Base-by-base conservation (phyloP, 306 rosid genomes). In the Rosa rugosa region DNA sequence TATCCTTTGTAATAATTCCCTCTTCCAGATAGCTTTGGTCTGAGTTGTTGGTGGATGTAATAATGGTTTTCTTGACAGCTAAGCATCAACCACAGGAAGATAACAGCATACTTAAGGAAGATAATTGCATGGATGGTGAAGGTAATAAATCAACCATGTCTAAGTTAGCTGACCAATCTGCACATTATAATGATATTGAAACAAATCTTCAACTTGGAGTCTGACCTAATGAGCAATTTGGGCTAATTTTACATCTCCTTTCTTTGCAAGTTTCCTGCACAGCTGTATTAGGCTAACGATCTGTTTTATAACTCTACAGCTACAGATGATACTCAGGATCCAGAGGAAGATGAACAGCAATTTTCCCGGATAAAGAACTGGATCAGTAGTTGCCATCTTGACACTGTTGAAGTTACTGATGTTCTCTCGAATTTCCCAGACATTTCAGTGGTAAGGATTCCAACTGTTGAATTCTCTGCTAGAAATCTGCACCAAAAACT, bases 371-470 rank as follows among this genome's bases (percentile, higher is more conserved):
- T 95, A 49, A 91, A 87, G 85, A 94, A 93, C 71, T 91, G 98
- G 99, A 91, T 95, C 82, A 85, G 65, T 71, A 40, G 79, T 49
- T 77, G 86, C 57, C 96, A 90, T 87, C 75, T 81, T 70, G 94
- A 91, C 80, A 79, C 90, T 57, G 75, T 91, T 80, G 91, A 91
- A 76, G 84, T 95, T 73, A 85, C 87, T 75, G 96, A 95, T 25
- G 80, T 95, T 80, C 91, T 91, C 22, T 91, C 97, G 42, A 90
- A 86, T 75, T 95, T 95, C 78, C 97, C 97, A 5, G 97, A 95
- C 85, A 90, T 95, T 85, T 92, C 98, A 77, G 82, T 88, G 94
- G 99, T 88, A 88, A 73, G 77, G 51, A 78, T 51, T 81, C 74
- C 73, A 6, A 44, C 47, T 36, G 17, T 47, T 80, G 25, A 40